These are phyloP conservation scores for Rosa multiflora DNA, from an alignment of 306 rosid species.

Conservation along the genomic window DNA sequence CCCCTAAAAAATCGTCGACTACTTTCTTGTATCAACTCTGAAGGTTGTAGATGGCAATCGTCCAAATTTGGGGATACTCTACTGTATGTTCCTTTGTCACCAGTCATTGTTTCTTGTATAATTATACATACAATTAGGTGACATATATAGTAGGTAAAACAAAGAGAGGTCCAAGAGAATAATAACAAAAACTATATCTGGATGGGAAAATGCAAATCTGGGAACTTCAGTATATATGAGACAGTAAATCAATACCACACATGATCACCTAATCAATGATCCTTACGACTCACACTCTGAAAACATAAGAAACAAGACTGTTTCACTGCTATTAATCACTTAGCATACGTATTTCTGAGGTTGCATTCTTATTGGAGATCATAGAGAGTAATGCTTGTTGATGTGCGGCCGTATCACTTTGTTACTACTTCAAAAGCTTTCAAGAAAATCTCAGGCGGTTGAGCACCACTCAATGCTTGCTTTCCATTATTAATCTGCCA, in stretches of 20 bases:
- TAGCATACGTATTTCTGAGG: neutral
- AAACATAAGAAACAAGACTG: neutral
- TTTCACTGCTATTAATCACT: neutral
- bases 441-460: constrained; percentile 72
- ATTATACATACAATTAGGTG: too few species aligned
- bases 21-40: too few species aligned
- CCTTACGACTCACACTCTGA: neutral
- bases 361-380: neutral
- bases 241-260: neutral
- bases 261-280: neutral
- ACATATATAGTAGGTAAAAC: too few species aligned
- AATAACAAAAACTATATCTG: neutral
- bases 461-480: constrained; percentile 64
- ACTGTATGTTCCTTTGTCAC: too few species aligned
- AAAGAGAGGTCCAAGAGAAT: neutral
- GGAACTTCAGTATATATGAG: neutral
- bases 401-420: constrained; percentile 31
- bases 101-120: too few species aligned
- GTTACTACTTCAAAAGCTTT: constrained; percentile 60
- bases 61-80: too few species aligned
- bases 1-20: too few species aligned
- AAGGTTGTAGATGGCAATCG: too few species aligned
- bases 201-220: neutral
- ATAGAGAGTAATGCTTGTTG: neutral
- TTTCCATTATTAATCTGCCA: constrained; percentile 78